Evolutionary conservation across 805 yeast genomes (phyloP).

Genomic region (Komagataella ulmi): DNA sequence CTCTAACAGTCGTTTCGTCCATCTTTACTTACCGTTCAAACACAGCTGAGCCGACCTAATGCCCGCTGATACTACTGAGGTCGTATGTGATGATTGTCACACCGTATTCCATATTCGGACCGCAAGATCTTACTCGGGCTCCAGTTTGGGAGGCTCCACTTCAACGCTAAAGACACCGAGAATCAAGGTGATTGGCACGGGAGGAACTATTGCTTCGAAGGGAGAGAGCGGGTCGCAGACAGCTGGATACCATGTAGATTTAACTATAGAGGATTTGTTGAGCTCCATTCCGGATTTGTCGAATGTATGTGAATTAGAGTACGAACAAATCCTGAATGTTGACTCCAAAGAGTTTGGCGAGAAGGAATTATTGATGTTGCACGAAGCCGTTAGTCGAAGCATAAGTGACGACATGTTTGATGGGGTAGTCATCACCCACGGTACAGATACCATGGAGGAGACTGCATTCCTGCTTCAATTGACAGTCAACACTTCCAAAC

Average conservation of each 20-base stretch:
- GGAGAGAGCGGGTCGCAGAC: constrained; percentile 33
- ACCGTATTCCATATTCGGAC: background rate
- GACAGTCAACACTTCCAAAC: constrained; percentile 26
- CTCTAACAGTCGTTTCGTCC: background rate
- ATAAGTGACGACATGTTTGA: constrained; percentile 26
- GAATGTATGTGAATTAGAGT: constrained; percentile 38
- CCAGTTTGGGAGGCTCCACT: background rate
- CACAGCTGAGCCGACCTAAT: background rate
- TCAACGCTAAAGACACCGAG: constrained; percentile 9
- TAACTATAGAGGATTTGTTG: constrained; percentile 37
- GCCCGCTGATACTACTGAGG: background rate
- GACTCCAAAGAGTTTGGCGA: constrained; percentile 48
- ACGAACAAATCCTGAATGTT: constrained; percentile 48
- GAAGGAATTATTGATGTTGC: constrained; percentile 28
- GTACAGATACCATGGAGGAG: constrained; percentile 61
- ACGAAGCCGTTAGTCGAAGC: constrained; percentile 30
- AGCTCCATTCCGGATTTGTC: constrained; percentile 43
- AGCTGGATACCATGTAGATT: constrained; percentile 40
- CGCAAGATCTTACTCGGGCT: background rate
- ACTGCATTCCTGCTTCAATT: constrained; percentile 51
- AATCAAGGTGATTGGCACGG: constrained; percentile 40
- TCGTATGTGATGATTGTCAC: background rate
- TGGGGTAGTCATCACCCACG: constrained; percentile 57
- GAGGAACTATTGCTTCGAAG: constrained; percentile 47
- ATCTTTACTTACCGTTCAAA: background rate